Evolutionary conservation across 768 basidiomycete genomes (phyloP), one percentile per base, ranked within the genome.

Genomic region (Leccinum subtestaceum): DNA sequence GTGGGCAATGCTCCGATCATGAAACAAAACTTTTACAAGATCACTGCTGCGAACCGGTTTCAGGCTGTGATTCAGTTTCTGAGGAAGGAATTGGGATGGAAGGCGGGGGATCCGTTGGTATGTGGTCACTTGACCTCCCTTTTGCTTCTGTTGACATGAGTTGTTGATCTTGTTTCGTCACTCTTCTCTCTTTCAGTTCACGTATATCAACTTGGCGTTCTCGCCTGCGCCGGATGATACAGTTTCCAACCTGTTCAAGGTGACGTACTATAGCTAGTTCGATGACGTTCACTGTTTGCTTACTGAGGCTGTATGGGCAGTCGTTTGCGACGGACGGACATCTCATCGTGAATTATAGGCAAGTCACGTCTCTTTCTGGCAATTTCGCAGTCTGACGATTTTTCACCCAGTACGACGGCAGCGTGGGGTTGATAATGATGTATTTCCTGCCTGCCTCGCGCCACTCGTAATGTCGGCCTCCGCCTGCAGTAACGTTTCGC

Each of bases 1-100:
- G 91, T 97, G 10, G 96, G 96, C 49, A 95, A 96, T 66, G 96
- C 95, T 1, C 96, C 96, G 0, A 95, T 99, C 67, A 97, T 99
- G 95, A 95, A 91, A 76, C 93, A 96, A 76, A 98, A 96, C 77
- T 91, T 95, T 66, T 98, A 94, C 85, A 96, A 95, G 80, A 95
- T 98, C 68, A 94, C 95, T 0, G 91, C 95, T 12, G 87, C 89
- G 43, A 95, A 97, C 72, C 82, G 90, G 55, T 99, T 98, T 67
- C 94, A 97, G 72, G 91, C 93, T 8, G 95, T 98, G 56, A 94
- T 96, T 45, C 88, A 92, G 68, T 97, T 98, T 72, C 70, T 98
- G 74, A 76, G 95, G 63, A 92, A 86, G 68, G 94, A 98, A 70
- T 74, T 98, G 40, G 87, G 87, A 2, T 93, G 91, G 88, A 93